Conservation (phyloP, 2,329 filamentous ascomycete genomes). For the Calonectria multiphialidica region DNA sequence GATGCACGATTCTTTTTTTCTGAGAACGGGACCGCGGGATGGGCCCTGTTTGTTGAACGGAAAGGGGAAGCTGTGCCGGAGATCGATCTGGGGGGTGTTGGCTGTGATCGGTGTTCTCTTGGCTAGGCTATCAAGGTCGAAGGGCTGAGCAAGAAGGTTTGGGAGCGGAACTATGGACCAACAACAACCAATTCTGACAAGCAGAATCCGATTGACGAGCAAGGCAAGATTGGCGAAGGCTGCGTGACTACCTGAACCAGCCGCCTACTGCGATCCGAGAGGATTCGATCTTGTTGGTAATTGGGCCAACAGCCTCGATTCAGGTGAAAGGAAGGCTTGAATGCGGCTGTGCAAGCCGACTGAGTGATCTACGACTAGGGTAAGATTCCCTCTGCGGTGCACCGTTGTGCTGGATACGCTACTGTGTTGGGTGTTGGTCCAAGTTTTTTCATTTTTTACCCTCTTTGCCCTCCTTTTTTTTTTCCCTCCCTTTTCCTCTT, state of each 20-base stretch:
- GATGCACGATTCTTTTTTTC: neutral
- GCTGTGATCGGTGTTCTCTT: too few relatives aligned
- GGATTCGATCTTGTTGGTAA: neutral
- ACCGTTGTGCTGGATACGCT: neutral
- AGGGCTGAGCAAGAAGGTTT: too few relatives aligned
- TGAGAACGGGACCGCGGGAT: neutral
- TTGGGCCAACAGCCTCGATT: neutral
- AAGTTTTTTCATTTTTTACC: neutral
- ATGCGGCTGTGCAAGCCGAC: neutral
- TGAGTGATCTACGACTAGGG: neutral
- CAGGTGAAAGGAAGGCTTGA: neutral
- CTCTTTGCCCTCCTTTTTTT: neutral
- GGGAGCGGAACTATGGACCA: neutral
- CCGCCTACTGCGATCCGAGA: neutral
- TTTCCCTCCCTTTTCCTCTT: too few relatives aligned
- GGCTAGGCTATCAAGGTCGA: too few relatives aligned
- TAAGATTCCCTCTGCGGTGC: slow-evolving; percentile 1
- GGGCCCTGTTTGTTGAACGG: neutral
- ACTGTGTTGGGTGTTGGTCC: neutral
- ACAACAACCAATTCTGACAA: neutral
- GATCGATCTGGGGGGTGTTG: too few relatives aligned
- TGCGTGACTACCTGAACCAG: neutral
- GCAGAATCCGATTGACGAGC: neutral
- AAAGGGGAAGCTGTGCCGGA: too few relatives aligned
- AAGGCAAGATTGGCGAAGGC: neutral